Evolutionary conservation across 192 early-diverging fungal species (phyloP).

Genomic region (Allomyces macrogynus): DNA sequence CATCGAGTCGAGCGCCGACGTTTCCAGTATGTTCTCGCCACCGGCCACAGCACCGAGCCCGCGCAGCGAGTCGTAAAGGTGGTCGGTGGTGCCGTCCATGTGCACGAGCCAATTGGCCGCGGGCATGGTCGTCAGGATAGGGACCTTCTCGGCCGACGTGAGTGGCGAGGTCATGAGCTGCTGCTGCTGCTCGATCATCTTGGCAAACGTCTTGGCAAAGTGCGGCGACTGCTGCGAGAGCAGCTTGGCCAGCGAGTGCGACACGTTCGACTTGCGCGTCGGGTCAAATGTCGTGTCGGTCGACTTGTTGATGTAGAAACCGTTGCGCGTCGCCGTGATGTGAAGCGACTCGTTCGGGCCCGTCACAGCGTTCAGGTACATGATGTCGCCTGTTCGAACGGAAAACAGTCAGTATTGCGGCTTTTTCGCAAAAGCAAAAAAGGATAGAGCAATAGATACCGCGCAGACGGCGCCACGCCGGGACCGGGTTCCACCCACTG

Average conservation of each 20-base stretch:
- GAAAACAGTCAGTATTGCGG: background rate
- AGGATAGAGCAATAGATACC: conserved; percentile 12
- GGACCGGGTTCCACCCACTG: conserved; percentile 87
- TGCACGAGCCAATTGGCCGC: background rate
- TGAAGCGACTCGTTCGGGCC: conserved; percentile 62
- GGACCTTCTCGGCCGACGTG: background rate
- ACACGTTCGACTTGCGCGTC: conserved; percentile 12
- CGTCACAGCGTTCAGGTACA: conserved; percentile 77
- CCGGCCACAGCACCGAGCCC: conserved; percentile 39
- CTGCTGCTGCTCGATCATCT: conserved; percentile 24
- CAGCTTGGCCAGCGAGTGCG: conserved; percentile 47
- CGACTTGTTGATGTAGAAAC: conserved; percentile 76
- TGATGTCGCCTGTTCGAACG: conserved; percentile 38
- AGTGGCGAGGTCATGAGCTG: background rate
- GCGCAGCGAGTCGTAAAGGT: conserved; percentile 17
- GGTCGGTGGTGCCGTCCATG: conserved; percentile 18
- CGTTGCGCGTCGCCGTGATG: conserved; percentile 61
- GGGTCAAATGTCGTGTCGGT: conserved; percentile 48
- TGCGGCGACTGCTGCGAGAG: conserved; percentile 40
- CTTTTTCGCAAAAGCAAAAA: background rate
- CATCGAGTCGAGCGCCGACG: conserved; percentile 24
- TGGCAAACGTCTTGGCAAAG: conserved; percentile 47
- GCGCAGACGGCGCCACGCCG: conserved; percentile 43
- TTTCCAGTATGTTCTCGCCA: conserved; percentile 23
- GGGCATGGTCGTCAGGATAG: background rate